Base-by-base conservation (phyloP, 371 early-diverging fungal genomes). In the Coemansia sp. region DNA sequence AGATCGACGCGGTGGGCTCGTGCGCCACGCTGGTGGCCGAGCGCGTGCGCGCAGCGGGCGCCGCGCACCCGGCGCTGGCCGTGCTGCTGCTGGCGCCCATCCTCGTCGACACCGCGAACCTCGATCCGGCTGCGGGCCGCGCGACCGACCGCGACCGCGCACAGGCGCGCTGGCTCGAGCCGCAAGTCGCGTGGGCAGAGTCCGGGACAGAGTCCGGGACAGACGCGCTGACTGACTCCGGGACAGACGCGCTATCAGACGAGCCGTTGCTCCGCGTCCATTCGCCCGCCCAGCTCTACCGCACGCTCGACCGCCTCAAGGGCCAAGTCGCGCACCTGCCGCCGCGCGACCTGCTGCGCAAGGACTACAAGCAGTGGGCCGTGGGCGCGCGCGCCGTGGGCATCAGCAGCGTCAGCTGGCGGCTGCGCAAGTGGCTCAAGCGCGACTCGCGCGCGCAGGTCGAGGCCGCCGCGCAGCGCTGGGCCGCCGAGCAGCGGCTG, bases 311-410 rank as follows among this genome's bases (percentile, higher is more conserved):
- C 40, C 45, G 45, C 39, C 81, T 83, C 30, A 84, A 84, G 54
- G 74, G 78, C 49, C 62, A 70, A 53, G 69, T 79, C 13, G 64
- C 80, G 11, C 58, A 67, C 10, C 60, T 83, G 1, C 62, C 81
- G 9, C n/a, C 73, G 2, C 16, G 13, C 11, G 82, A 84, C 36
- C 67, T 86, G 16, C 52, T 86, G 57, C 65, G 80, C 26, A 84
- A 83, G 59, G 86, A 86, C 62, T 86, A 83, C 65, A 86, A 86
- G 69, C 80, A 83, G 50, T 80, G 78, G 68, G 49, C 58, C 3
- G 69, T 77, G 2, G 34, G 40, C 0, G 64, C 64, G 10, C 35
- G 75, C 57, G 35, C 64, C 13, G 59, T 82, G 9, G 85, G 85
- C 0, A 82, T 85, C 45, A 78, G 79, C 55, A 82, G 81, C 50